Base-by-base conservation (phyloP, 768 basidiomycete species). In the Mycena vitilis region DNA sequence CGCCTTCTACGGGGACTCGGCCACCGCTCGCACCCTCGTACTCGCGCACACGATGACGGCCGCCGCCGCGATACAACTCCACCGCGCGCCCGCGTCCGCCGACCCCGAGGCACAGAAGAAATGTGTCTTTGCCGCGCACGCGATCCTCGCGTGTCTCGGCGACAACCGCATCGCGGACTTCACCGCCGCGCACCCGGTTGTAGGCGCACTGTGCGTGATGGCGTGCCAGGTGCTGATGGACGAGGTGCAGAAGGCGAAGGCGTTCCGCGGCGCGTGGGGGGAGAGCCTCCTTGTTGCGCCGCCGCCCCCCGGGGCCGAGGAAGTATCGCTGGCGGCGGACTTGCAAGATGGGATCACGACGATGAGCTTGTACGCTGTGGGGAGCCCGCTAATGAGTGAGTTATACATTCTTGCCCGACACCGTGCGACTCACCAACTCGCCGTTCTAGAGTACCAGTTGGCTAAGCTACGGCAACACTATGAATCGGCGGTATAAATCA, bases 41-140 rank as follows among this genome's bases (percentile, higher is more conserved):
- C 25, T 74, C 36, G 47, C 64, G 6, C 69, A 74, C 34, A 55
- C 67, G 2, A 34, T 74, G 38, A 60, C 63, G n/a, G 66, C 66
- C 11, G 61, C 66, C 11, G 71, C 73, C 6, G 70, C 64, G 11
- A 57, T 74, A 44, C 38, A 48, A 23, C 49, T 74, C n/a, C 63
- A 72, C 48, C n/a, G 44, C 38, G n/a, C 25, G 23, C 22, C 42
- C 51, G 34, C 58, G 7, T 54, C 11, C 45, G 18, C 16, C 34
- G 69, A 22, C 16, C 15, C 44, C 4, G 15, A 18, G 16, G 51
- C 68, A 16, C 56, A 37, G 23, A 18, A 22, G 4, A 61, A 52
- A n/a, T 58, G 55, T 9, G 13, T 72, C 13, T 53, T 51, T 25
- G 66, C 69, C 23, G 71, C 73, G 34, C 63, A 67, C 11, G 55